These are phyloP conservation scores for Pezicula carpinea DNA, from an alignment of 2,329 filamentous ascomycete species.

Conservation along the genomic window DNA sequence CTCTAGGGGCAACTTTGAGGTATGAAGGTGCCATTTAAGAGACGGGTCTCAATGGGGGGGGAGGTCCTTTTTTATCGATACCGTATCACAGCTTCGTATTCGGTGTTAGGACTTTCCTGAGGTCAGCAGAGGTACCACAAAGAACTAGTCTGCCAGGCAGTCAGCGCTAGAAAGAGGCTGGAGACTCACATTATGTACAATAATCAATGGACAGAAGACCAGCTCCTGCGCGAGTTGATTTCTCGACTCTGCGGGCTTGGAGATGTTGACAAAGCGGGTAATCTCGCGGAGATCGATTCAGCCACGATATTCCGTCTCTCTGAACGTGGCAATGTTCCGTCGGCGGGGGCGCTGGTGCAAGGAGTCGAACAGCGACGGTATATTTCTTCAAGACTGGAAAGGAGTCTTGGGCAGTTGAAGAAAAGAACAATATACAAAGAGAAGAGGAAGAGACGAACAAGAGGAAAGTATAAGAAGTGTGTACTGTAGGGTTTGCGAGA, in stretches of 20 bases:
- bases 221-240: slow-evolving; percentile 18
- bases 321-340: no score
- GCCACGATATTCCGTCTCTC: no score
- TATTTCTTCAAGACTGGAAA: no score
- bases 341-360: no score
- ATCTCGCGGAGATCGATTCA: no score
- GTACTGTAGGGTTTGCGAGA: no score
- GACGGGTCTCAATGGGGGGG: background rate
- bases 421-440: no score
- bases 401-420: no score
- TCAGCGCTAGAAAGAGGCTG: background rate
- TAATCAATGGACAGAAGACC: slow-evolving; percentile 20
- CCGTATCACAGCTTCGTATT: background rate
- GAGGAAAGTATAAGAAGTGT: no score
- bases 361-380: no score
- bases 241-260: background rate
- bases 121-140: background rate
- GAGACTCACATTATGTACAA: slow-evolving; percentile 11
- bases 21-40: slow-evolving; percentile 24
- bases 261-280: background rate
- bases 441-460: no score
- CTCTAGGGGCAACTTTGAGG: slow-evolving; percentile 21
- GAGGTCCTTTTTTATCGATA: background rate
- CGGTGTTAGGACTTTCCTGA: background rate
- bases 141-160: background rate